Conservation (phyloP, 2,329 filamentous ascomycete genomes). For the Beauveria scarabaeidicola region DNA sequence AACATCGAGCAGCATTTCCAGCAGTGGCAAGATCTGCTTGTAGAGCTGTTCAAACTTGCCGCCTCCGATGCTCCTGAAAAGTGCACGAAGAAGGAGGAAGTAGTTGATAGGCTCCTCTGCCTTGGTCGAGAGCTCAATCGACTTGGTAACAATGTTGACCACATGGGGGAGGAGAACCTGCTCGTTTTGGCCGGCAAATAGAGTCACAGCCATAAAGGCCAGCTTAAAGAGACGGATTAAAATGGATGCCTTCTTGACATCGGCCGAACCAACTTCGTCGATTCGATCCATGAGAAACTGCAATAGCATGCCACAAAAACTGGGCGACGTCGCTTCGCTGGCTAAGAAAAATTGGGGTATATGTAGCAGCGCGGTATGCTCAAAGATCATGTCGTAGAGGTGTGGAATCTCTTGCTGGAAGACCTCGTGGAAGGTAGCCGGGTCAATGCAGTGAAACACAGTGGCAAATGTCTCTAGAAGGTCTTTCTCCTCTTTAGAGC, state of each 20-base stretch:
- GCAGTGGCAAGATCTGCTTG: constrained; percentile 89
- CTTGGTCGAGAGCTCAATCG: constrained; percentile 89
- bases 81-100: constrained; percentile 81
- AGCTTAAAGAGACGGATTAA: constrained; percentile 91
- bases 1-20: constrained; percentile 96
- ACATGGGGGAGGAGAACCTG: constrained; percentile 92
- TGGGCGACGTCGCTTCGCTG: constrained; percentile 95
- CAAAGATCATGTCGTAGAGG: constrained; percentile 95
- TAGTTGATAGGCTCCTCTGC: constrained; percentile 99
- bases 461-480: constrained; percentile 95
- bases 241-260: constrained; percentile 88
- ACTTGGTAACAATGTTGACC: constrained; percentile 93
- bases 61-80: constrained; percentile 94
- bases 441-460: constrained; percentile 96
- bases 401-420: constrained; percentile 96
- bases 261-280: constrained; percentile 84
- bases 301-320: constrained; percentile 95
- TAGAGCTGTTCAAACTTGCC: constrained; percentile 97
- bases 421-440: constrained; percentile 95
- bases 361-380: constrained; percentile 87
- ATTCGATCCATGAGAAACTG: constrained; percentile 97
- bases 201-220: constrained; percentile 97
- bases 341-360: constrained; percentile 97
- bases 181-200: constrained; percentile 93
- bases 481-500: constrained; percentile 93